Conservation (phyloP, 2,329 filamentous ascomycete species). For the Sordariomycetes sp. region DNA sequence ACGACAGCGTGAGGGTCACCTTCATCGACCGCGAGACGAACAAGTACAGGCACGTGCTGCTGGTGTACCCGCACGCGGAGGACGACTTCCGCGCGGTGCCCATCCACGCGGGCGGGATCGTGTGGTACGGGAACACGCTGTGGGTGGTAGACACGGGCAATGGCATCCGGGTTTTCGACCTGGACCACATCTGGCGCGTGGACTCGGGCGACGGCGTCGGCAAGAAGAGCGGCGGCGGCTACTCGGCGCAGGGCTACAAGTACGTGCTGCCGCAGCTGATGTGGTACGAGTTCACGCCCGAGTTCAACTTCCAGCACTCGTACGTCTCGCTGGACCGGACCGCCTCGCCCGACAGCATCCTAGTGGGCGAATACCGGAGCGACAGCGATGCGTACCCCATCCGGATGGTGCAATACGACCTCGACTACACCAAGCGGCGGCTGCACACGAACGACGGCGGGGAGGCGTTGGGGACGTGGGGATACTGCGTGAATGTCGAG, state of each 20-base stretch:
- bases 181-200: constrained; percentile 23
- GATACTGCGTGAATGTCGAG: constrained; percentile 18
- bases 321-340: constrained; percentile 23
- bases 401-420: constrained; percentile 18
- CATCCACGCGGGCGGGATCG: constrained; percentile 22
- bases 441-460: constrained; percentile 12
- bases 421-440: constrained; percentile 16
- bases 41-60: constrained; percentile 20
- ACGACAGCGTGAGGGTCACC: constrained; percentile 16
- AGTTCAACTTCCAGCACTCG: constrained; percentile 19
- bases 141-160: constrained; percentile 22
- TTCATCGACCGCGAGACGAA: constrained; percentile 17
- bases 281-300: constrained; percentile 14
- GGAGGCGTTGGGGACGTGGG: constrained; percentile 15
- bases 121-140: constrained; percentile 22
- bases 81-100: constrained; percentile 20
- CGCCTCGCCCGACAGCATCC: constrained; percentile 16
- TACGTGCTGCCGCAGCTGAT: constrained; percentile 22
- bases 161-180: constrained; percentile 23
- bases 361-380: constrained; percentile 21
- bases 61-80: constrained; percentile 20
- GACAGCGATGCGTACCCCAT: constrained; percentile 11
- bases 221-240: constrained; percentile 15
- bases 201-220: constrained; percentile 18
- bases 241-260: constrained; percentile 19